Evolutionary conservation across 768 basidiomycete genomes (phyloP).

Genomic region (Termitomyces sp.): DNA sequence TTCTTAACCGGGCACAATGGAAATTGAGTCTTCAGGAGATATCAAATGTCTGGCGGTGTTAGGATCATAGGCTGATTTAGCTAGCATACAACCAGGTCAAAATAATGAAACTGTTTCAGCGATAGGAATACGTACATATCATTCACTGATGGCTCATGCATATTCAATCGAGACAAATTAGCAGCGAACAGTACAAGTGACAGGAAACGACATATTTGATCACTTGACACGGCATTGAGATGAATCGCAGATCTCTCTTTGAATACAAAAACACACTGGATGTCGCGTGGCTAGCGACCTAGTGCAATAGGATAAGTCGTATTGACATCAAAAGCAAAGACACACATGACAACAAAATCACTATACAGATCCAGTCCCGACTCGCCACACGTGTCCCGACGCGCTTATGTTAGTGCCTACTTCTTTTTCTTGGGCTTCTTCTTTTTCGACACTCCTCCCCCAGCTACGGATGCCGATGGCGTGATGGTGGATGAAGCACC

Average conservation of each 20-base stretch:
- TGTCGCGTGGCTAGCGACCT: conserved; percentile 8
- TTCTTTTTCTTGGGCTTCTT: conserved; percentile 85
- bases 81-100: not conserved
- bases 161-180: not conserved
- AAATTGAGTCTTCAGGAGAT: not conserved
- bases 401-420: conserved; percentile 21
- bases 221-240: not conserved
- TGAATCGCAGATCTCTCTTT: not conserved
- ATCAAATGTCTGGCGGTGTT: not conserved
- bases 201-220: not conserved
- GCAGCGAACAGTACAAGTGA: not conserved
- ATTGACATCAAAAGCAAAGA: conserved; percentile 5
- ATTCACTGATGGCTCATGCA: not conserved
- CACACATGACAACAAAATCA: conserved; percentile 10
- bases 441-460: conserved; percentile 67
- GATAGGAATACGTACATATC: not conserved
- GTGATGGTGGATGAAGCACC: conserved; percentile 31
- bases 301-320: conserved; percentile 3
- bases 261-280: not conserved
- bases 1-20: not conserved
- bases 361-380: not conserved
- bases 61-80: not conserved
- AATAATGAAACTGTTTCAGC: not conserved
- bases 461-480: conserved; percentile 30
- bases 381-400: not conserved